Evolutionary conservation across 768 basidiomycete species (phyloP), one percentile per base, ranked within the genome.

Genomic region (Amanita subjunquillea): DNA sequence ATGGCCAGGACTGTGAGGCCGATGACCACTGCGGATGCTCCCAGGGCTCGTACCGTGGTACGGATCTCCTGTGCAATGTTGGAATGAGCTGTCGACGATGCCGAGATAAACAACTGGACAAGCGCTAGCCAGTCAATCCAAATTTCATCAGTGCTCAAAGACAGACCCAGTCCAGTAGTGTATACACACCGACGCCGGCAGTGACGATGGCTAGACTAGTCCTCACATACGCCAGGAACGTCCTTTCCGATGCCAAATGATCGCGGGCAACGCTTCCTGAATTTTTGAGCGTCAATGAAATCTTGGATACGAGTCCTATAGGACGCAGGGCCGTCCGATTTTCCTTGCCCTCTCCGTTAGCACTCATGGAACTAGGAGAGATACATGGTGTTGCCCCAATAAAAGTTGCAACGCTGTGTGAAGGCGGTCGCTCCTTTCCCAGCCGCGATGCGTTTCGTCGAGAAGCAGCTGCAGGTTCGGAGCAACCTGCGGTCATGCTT

Each of bases 221-320:
- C n/a, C 82, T 71, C 46, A 80, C 68, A 56, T 83, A 84, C 10
- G 82, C 80, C 36, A 84, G 65, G 58, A 79, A 83, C 2, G 82
- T 83, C 44, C 82, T 68, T 58, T 83, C 82, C 13, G 74, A 77
- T 2, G 82, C 82, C 0, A 83, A 67, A 58, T 84, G 82, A 57
- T 84, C 82, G 8, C 82, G 72, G 6, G 82, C 82, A 2, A 80
- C 79, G 56, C 76, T 82, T 7, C 82, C 82, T 20, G 72, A 72
- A 60, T 83, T 83, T 59, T 80, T 73, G 30, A 83, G 65, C 1
- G 67, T 62, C 52, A 74, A 58, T 17, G 61, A 62, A 39, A 59
- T 44, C 27, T 50, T 51, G 10, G 50, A 34, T 20, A 44, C 10
- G 8, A 51, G 23, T 12, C 4, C 40, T 7, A 10, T 30, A 41